Base-by-base conservation (phyloP, 2,329 filamentous ascomycete species). In the Fusarium torulosum region DNA sequence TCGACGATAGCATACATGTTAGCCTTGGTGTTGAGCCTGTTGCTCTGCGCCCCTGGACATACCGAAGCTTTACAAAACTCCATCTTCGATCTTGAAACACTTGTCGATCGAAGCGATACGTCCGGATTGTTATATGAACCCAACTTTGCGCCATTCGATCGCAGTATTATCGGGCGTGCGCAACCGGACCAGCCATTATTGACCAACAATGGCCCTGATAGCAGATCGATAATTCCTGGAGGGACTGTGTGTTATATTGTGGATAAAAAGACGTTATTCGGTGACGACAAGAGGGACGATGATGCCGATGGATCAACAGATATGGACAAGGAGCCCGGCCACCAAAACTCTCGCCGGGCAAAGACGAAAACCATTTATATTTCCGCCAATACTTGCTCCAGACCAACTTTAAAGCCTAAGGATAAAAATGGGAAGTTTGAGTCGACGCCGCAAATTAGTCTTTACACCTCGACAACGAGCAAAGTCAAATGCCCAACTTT, bases 301-400 rank as follows among this genome's bases (percentile, higher is more conserved):
- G 57, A 63, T 17, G 71, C 70, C 19, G 63, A 66, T 7, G 56
- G 50, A 45, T 40, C 20, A 15, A 37, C 38, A 31, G 65, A 57
- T 27, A 38, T 58, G 14, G 37, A 45, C 3, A 67, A 72, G 7
- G 33, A 43, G 45, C n/a, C 41, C 10, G 41, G 45, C 8, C 54
- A 59, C 46, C 52, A 69, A n/a, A 57, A 56, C 7, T 42, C 66
- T 74, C 51, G 66, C 78, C 23, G 77, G 78, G 17, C 82, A 20
- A 27, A 69, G 10, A 33, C 59, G 11, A 73, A 79, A 41, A 86
- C 80, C 3, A 82, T 98, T 4, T 97, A 91, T 77, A 85, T 99
- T 53, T 94, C 94, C 3, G 88, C 94, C 42, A 98, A 94, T 69
- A 94, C 92, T 1, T 99, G 96, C 78, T 79, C 87, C 25, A 93